These are phyloP conservation scores for Xylaria palmicola DNA, from an alignment of 495 filamentous ascomycete species.

Conservation along the genomic window DNA sequence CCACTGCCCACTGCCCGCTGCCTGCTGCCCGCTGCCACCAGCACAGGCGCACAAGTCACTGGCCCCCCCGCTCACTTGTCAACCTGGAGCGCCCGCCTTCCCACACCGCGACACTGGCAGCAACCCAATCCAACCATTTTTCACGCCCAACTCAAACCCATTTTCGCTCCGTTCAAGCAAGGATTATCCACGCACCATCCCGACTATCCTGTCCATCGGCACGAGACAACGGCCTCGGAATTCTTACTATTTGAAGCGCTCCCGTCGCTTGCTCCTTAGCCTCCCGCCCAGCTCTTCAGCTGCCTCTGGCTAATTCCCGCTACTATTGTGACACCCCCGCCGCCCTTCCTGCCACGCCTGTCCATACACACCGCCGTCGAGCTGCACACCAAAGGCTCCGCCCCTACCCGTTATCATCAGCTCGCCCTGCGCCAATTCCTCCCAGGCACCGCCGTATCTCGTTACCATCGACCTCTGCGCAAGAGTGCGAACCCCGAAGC, in stretches of 20 bases:
- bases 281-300: conserved; percentile 2
- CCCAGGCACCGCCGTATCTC: neutral
- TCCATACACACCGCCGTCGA: conserved; percentile 1
- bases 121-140: conserved; percentile 21
- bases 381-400: conserved; percentile 8
- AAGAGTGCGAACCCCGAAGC: conserved; percentile 1
- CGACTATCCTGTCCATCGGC: conserved; percentile 5
- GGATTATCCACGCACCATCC: conserved; percentile 14
- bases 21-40: neutral
- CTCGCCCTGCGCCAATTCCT: neutral
- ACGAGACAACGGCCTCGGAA: conserved; percentile 10
- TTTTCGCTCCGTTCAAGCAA: conserved; percentile 10
- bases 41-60: neutral
- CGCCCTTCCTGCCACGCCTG: conserved; percentile 7
- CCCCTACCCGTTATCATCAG: conserved; percentile 11
- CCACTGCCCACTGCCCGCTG: neutral
- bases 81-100: neutral
- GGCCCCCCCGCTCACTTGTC: conserved; percentile 1
- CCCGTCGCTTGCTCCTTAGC: neutral
- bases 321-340: neutral
- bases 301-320: conserved; percentile 3
- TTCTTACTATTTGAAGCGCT: neutral
- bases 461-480: neutral
- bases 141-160: conserved; percentile 19
- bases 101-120: conserved; percentile 16